Percentiles rank a stretch among this genome's conserved stretches.
These are phyloP conservation scores for Cordyceps fumosorosea DNA, from an alignment of 2,329 filamentous ascomycete genomes.

Conservation along the genomic window DNA sequence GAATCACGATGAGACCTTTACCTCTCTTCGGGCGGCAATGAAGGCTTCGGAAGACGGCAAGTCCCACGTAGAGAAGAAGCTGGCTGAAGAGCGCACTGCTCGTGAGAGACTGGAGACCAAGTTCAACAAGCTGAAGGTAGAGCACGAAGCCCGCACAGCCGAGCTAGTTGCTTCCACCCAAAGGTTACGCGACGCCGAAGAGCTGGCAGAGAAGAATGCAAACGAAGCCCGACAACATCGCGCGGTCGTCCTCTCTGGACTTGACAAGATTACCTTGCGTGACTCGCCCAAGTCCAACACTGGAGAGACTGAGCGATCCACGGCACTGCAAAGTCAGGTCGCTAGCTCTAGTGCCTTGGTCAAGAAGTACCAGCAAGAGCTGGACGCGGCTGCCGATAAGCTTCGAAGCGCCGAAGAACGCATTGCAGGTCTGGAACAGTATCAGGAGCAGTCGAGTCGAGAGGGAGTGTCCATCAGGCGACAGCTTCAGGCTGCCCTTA, in stretches of 20 bases:
- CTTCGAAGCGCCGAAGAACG: slow-evolving; percentile 89
- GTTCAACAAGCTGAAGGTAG: slow-evolving; percentile 66
- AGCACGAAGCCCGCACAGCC: slow-evolving; percentile 72
- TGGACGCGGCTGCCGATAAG: slow-evolving; percentile 80
- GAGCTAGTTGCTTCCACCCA: slow-evolving; percentile 72
- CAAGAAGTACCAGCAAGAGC: slow-evolving; percentile 82
- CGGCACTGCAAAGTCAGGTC: slow-evolving; percentile 72
- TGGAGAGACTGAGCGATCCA: slow-evolving; percentile 58
- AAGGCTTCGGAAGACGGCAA: slow-evolving; percentile 73
- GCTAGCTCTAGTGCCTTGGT: slow-evolving; percentile 71
- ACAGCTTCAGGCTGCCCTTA: slow-evolving; percentile 78
- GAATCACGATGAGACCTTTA: slow-evolving; percentile 65
- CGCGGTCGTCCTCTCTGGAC: slow-evolving; percentile 71
- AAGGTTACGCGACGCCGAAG: slow-evolving; percentile 76
- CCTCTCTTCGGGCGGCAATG: slow-evolving; percentile 70
- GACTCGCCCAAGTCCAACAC: slow-evolving; percentile 42
- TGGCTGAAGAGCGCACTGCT: slow-evolving; percentile 74
- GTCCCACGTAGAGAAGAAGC: slow-evolving; percentile 66
- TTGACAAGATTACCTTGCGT: slow-evolving; percentile 63
- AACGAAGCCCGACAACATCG: slow-evolving; percentile 82
- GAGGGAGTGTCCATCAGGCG: slow-evolving; percentile 86
- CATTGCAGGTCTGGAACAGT: slow-evolving; percentile 91
- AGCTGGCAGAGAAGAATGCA: slow-evolving; percentile 79
- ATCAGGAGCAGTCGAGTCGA: slow-evolving; percentile 93
- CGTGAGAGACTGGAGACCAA: slow-evolving; percentile 72